These are phyloP conservation scores for Plasmodium knowlesi DNA, from an alignment of 169 alveolate genomes.

Conservation along the genomic window DNA sequence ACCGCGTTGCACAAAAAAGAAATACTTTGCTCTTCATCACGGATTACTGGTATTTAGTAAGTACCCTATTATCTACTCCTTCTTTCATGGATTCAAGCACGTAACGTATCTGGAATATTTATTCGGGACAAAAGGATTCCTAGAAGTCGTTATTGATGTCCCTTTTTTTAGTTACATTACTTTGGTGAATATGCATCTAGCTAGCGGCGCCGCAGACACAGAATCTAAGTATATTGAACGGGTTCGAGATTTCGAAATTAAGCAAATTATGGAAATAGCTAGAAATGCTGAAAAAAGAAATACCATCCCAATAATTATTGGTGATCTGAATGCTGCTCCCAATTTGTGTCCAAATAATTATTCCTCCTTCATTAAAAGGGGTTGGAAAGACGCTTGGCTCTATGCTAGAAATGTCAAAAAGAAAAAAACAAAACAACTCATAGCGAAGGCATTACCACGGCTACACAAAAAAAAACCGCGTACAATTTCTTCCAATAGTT, in stretches of 20 bases:
- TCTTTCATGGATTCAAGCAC: constrained; percentile 87
- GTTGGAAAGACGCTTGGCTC: constrained; percentile 90
- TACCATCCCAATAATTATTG: constrained; percentile 90
- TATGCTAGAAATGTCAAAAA: constrained; percentile 59
- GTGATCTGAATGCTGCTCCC: constrained; percentile 93
- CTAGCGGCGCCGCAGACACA: constrained; percentile 92
- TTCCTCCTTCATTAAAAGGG: constrained; percentile 87
- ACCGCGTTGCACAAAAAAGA: constrained; percentile 2
- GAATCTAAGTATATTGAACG: constrained; percentile 89
- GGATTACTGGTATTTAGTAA: constrained; percentile 91
- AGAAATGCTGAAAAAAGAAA: constrained; percentile 87
- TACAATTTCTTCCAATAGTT: background rate
- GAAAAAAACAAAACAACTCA: constrained; percentile 12
- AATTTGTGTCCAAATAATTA: constrained; percentile 90
- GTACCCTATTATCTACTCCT: constrained; percentile 88
- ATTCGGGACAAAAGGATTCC: constrained; percentile 90
- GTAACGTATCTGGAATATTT: constrained; percentile 90
- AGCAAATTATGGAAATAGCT: constrained; percentile 87
- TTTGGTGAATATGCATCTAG: constrained; percentile 90
- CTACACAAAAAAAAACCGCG: background rate
- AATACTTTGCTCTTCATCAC: constrained; percentile 82
- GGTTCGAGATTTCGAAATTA: constrained; percentile 89
- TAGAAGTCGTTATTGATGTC: constrained; percentile 89
- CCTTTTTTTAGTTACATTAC: constrained; percentile 89
- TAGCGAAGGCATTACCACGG: background rate